These are phyloP conservation scores for Geranomyces michiganensis DNA, from an alignment of 192 early-diverging fungal species.

Conservation along the genomic window DNA sequence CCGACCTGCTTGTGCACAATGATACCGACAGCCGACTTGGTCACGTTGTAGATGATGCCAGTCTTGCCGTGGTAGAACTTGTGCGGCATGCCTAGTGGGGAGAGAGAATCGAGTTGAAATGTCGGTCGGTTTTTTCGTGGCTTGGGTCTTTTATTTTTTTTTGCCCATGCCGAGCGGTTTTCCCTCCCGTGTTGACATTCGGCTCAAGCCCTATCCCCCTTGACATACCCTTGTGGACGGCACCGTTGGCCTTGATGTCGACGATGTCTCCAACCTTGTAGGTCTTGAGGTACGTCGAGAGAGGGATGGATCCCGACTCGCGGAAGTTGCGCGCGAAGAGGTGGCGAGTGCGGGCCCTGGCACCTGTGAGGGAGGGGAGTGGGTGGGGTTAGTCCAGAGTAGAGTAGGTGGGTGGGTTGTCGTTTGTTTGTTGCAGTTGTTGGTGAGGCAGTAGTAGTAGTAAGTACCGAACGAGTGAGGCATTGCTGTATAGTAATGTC, in stretches of 20 bases:
- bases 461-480: conserved; percentile 6
- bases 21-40: conserved; percentile 98
- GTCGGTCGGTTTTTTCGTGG: too few species aligned
- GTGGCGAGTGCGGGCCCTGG: conserved; percentile 97
- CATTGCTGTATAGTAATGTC: not conserved
- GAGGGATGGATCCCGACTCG: conserved; percentile 85
- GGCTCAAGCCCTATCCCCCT: too few species aligned
- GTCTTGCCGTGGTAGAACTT: conserved; percentile 99
- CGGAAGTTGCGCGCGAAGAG: conserved; percentile 98
- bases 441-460: not conserved
- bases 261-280: conserved; percentile 99
- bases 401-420: not conserved
- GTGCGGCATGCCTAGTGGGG: conserved; percentile 66
- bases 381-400: not conserved
- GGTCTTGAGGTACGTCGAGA: conserved; percentile 97
- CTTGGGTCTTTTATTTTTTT: too few species aligned
- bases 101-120: too few species aligned
- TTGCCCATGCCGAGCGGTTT: too few species aligned
- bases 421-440: not conserved
- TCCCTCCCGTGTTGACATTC: too few species aligned
- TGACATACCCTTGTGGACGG: conserved; percentile 96
- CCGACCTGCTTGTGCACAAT: conserved; percentile 98
- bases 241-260: conserved; percentile 99
- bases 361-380: conserved; percentile 41
- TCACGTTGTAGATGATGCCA: conserved; percentile 99